phyloP scores from a whole-genome alignment of 2,329 filamentous ascomycete genomes.

The Fusarium xylarioides region DNA sequence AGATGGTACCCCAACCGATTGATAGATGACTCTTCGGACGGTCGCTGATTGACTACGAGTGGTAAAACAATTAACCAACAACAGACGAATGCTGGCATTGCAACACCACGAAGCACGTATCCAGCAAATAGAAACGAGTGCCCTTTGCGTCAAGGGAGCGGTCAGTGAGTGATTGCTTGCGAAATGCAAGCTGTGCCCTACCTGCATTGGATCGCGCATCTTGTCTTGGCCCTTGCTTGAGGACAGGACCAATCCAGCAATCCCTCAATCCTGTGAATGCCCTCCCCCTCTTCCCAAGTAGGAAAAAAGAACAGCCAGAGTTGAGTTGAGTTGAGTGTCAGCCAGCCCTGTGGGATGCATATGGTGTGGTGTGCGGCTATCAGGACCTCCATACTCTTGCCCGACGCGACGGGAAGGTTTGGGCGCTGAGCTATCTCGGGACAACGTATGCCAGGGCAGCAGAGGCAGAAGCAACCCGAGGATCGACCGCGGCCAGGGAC shows the following conservation, averaged over 20 bases:
- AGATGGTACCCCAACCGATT: constrained; percentile 23
- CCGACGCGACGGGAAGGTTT: constrained; percentile 12
- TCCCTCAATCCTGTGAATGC: constrained; percentile 1
- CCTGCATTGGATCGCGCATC: constrained; percentile 30
- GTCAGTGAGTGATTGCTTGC: constrained; percentile 18
- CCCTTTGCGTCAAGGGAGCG: constrained; percentile 21
- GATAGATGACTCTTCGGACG: constrained; percentile 11
- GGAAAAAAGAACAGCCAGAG: constrained; percentile 11
- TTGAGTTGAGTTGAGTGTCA: background rate
- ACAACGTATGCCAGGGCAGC: constrained; percentile 19
- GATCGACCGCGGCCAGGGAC: constrained; percentile 15
- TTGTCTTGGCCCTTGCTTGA: constrained; percentile 10
- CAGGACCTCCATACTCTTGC: constrained; percentile 9
- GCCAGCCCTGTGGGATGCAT: constrained; percentile 20
- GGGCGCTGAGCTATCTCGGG: constrained; percentile 19
- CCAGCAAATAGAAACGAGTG: constrained; percentile 21
- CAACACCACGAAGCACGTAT: constrained; percentile 13
- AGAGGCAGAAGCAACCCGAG: background rate
- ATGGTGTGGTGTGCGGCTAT: constrained; percentile 16
- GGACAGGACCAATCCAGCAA: constrained; percentile 13
- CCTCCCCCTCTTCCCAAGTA: constrained; percentile 11
- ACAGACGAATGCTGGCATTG: constrained; percentile 6
- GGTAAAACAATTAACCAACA: constrained; percentile 19
- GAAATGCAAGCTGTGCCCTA: constrained; percentile 3
- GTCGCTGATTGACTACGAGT: background rate